Conservation (phyloP, 805 yeast genomes). For the Priceomyces carsonii region DNA sequence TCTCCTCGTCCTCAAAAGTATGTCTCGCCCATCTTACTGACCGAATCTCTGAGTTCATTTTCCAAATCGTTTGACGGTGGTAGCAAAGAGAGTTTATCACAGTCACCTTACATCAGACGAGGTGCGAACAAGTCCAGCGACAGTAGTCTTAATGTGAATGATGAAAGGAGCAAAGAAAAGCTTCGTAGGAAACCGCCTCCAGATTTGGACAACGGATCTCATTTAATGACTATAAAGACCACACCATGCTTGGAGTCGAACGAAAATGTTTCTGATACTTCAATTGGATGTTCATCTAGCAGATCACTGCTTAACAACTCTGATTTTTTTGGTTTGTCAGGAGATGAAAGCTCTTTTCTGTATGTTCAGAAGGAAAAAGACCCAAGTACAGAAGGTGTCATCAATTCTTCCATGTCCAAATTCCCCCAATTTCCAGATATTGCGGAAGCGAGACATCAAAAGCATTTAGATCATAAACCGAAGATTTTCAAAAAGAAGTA, state of each 20-base stretch:
- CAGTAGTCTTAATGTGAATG: slow-evolving; percentile 9
- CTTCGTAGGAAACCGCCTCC: slow-evolving; percentile 33
- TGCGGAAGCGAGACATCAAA: slow-evolving; percentile 11
- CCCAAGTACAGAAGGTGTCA: neutral
- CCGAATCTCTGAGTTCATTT: slow-evolving; percentile 28
- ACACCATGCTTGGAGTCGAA: neutral
- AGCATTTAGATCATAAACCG: slow-evolving; percentile 8
- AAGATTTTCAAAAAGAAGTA: slow-evolving; percentile 21
- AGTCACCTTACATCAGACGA: too few species aligned
- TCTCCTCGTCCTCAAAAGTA: slow-evolving; percentile 3
- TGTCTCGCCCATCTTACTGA: slow-evolving; percentile 26
- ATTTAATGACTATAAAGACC: neutral
- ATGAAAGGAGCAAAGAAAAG: slow-evolving; percentile 13
- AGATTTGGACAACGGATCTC: neutral
- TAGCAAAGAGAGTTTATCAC: slow-evolving; percentile 20
- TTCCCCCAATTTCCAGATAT: slow-evolving; percentile 39
- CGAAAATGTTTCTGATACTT: neutral
- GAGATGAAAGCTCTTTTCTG: slow-evolving; percentile 1
- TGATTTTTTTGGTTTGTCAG: neutral
- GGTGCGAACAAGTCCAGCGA: slow-evolving; percentile 8
- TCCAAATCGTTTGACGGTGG: slow-evolving; percentile 25
- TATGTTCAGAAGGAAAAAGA: neutral
- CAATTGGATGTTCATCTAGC: slow-evolving; percentile 1
- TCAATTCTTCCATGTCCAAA: slow-evolving; percentile 6
- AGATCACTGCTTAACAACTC: slow-evolving; percentile 2